Percentiles rank a stretch among this genome's conserved stretches.
phyloP scores from a whole-genome alignment of 345 rosid species.

The Eucalyptus cloeziana region DNA sequence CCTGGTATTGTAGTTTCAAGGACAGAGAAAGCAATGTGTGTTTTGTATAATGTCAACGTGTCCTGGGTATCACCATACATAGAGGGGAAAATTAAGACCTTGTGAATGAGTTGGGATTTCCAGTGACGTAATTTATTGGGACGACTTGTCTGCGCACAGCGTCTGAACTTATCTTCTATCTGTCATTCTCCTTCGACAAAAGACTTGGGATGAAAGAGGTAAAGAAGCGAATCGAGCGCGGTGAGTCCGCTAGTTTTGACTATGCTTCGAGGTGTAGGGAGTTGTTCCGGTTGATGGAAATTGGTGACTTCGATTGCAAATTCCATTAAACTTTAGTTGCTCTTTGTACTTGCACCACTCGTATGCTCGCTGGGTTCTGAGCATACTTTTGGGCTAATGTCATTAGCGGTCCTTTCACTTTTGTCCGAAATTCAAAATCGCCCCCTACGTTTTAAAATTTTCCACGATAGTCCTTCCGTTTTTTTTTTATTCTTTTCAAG shows the following conservation, averaged over 20 bases:
- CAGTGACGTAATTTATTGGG: not conserved
- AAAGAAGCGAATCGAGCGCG: not conserved
- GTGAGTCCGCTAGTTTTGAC: not conserved
- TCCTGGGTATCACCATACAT: not conserved
- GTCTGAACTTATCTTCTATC: not conserved
- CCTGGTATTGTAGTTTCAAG: not conserved
- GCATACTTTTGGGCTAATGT: not conserved
- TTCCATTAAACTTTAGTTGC: not conserved
- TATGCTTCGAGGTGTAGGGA: not conserved
- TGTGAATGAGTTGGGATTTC: not conserved
- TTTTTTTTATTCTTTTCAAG: not conserved
- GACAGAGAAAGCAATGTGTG: not conserved
- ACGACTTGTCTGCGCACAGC: not conserved
- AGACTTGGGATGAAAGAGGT: not conserved
- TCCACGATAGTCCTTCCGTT: not conserved
- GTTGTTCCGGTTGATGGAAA: not conserved
- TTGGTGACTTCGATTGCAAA: not conserved
- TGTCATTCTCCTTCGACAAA: not conserved
- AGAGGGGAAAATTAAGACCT: not conserved
- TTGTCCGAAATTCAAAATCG: not conserved
- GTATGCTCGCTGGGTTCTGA: not conserved
- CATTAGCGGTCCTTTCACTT: not conserved
- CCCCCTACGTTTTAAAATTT: not conserved
- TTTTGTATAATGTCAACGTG: not conserved
- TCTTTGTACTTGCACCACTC: not conserved